phyloP scores from a whole-genome alignment of 345 rosid genomes.

The Hibiscus trionum region DNA sequence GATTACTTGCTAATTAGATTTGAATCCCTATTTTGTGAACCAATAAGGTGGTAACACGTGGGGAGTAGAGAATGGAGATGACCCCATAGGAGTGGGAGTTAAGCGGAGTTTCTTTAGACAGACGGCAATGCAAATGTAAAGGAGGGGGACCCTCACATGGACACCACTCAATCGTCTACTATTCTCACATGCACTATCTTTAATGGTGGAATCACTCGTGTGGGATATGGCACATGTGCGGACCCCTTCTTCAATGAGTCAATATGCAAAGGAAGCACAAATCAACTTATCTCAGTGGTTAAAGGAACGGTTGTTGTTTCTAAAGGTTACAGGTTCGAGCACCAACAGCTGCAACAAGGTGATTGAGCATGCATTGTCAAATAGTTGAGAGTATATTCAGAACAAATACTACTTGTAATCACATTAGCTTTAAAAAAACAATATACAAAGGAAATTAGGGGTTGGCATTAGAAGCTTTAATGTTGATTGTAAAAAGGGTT shows the following conservation, averaged over 20 bases:
- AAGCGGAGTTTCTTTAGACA: neutral
- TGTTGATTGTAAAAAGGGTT: no score
- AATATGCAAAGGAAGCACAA: no score
- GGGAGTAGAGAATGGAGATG: neutral
- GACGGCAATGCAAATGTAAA: neutral
- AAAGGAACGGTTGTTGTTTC: no score
- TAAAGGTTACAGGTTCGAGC: no score
- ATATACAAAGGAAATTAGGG: no score
- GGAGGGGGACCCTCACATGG: neutral
- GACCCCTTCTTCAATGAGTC: neutral
- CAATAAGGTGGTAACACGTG: neutral
- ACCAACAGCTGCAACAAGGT: no score
- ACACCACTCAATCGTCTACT: neutral
- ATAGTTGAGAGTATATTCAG: no score
- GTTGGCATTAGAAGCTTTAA: no score
- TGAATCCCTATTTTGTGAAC: neutral
- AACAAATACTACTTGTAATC: no score
- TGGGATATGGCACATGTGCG: slow-evolving; percentile 4
- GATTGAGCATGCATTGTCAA: no score
- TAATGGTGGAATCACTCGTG: slow-evolving; percentile 6
- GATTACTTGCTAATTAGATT: neutral
- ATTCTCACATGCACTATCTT: neutral
- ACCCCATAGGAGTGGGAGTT: neutral
- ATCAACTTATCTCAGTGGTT: no score
- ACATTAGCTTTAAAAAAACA: no score